Evolutionary conservation across 768 basidiomycete genomes (phyloP).

Genomic region (Tricholoma sp.): DNA sequence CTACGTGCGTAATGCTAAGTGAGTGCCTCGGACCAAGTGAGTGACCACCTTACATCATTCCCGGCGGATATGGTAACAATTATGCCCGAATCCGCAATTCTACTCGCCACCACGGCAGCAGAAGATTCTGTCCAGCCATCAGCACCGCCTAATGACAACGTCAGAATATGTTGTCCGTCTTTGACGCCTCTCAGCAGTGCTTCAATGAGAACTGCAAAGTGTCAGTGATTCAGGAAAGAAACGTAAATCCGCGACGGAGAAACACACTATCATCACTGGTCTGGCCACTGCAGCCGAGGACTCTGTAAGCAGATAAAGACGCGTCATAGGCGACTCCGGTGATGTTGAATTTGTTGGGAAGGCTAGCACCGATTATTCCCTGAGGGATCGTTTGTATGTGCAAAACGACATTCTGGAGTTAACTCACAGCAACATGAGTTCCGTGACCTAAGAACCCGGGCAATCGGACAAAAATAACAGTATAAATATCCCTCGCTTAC

Average conservation of each 20-base stretch:
- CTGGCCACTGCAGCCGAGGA: slow-evolving; percentile 55
- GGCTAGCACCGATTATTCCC: slow-evolving; percentile 61
- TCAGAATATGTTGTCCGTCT: slow-evolving; percentile 59
- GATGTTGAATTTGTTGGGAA: slow-evolving; percentile 57
- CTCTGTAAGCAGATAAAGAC: slow-evolving; percentile 46
- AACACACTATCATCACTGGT: slow-evolving; percentile 48
- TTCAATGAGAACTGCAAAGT: slow-evolving; percentile 24
- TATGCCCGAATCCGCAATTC: slow-evolving; percentile 51
- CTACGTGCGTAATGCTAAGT: no score
- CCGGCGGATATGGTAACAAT: slow-evolving; percentile 63
- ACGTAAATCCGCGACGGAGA: background rate
- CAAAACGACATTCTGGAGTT: slow-evolving; percentile 6
- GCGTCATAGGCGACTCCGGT: slow-evolving; percentile 66
- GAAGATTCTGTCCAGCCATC: slow-evolving; percentile 61
- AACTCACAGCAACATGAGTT: slow-evolving; percentile 48
- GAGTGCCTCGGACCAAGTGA: no score
- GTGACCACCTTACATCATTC: slow-evolving; percentile 40
- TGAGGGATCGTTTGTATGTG: slow-evolving; percentile 15
- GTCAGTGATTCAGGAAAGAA: background rate
- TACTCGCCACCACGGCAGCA: slow-evolving; percentile 49
- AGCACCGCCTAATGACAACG: slow-evolving; percentile 58
- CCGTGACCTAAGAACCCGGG: slow-evolving; percentile 32
- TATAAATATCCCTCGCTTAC: slow-evolving; percentile 15
- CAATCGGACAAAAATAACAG: no score
- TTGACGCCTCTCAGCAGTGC: slow-evolving; percentile 45